Evolutionary conservation across 139 green algal species (phyloP).

Genomic region (Chlamydomonas sphaeroides): DNA sequence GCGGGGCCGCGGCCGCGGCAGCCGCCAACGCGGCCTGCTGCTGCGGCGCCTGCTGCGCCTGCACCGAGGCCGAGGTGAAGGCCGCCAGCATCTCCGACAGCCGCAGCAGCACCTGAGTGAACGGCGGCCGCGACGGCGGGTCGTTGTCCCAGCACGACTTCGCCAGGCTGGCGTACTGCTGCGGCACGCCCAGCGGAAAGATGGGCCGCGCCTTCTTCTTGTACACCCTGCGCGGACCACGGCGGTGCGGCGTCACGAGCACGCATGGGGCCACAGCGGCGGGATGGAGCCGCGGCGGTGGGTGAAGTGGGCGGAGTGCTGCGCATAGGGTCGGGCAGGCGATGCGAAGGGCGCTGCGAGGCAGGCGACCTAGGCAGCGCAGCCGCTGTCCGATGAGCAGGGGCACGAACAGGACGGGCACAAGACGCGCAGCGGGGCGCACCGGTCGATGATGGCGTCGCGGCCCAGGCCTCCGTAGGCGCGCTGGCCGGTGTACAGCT

Average conservation of each 20-base stretch:
- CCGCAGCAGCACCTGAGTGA: constrained; percentile 43
- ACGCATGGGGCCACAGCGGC: no score
- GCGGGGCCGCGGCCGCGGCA: background rate
- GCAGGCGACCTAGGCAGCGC: no score
- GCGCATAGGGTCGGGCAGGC: no score
- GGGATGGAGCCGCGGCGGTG: no score
- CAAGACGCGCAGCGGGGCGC: background rate
- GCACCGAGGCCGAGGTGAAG: constrained; percentile 53
- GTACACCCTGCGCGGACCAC: constrained; percentile 52
- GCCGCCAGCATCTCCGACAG: constrained; percentile 59
- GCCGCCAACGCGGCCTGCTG: constrained; percentile 12
- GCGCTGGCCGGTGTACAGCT: constrained; percentile 72
- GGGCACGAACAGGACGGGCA: no score
- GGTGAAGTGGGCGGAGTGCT: no score
- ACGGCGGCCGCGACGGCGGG: constrained; percentile 46
- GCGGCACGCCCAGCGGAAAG: constrained; percentile 64
- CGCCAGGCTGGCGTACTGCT: constrained; percentile 62
- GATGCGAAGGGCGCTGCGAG: no score
- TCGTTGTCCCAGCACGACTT: constrained; percentile 67
- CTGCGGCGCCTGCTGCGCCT: constrained; percentile 18
- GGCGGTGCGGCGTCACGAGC: background rate
- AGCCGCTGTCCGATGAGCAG: no score
- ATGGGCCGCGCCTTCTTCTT: constrained; percentile 68
- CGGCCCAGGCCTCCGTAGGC: constrained; percentile 65
- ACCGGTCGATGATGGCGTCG: constrained; percentile 68